Evolutionary conservation across 371 early-diverging fungal genomes (phyloP).

Genomic region (Mortierella sp.): DNA sequence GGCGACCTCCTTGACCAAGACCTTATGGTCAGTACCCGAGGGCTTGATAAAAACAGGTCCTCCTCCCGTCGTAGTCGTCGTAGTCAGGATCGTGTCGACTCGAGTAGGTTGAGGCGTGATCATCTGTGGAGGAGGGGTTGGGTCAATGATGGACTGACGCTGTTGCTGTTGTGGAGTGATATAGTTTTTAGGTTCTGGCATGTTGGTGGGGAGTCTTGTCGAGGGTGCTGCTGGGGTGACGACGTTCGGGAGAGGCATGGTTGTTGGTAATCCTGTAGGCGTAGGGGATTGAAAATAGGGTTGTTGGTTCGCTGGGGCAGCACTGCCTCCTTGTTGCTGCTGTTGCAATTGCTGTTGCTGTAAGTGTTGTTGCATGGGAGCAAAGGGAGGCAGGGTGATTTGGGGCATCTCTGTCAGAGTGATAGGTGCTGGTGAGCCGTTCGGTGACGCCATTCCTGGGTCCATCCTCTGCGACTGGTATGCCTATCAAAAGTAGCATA

Average conservation of each 20-base stretch:
- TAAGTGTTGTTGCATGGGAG: slow-evolving; percentile 48
- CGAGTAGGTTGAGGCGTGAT: slow-evolving; percentile 12
- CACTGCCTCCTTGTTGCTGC: slow-evolving; percentile 14
- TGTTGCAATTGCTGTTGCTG: slow-evolving; percentile 44
- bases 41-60: not conserved
- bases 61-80: not conserved
- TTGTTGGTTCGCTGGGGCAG: slow-evolving; percentile 20
- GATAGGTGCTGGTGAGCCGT: slow-evolving; percentile 4
- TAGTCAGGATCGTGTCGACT: slow-evolving; percentile 9
- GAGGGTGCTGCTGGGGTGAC: slow-evolving; percentile 7
- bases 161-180: slow-evolving; percentile 20
- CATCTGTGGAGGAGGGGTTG: slow-evolving; percentile 10
- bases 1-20: slow-evolving; percentile 30
- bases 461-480: slow-evolving; percentile 21
- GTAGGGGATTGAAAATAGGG: slow-evolving; percentile 17
- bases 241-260: slow-evolving; percentile 16
- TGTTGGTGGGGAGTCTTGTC: slow-evolving; percentile 27
- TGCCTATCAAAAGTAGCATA: not conserved
- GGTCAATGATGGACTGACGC: not conserved
- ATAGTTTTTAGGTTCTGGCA: slow-evolving; percentile 46
- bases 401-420: slow-evolving; percentile 54
- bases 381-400: slow-evolving; percentile 51
- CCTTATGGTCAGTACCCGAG: slow-evolving; percentile 20
- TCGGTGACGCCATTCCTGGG: not conserved
- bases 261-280: slow-evolving; percentile 12